Evolutionary conservation across 2,329 filamentous ascomycete genomes (phyloP).

Genomic region (Cladobotryum mycophilum): DNA sequence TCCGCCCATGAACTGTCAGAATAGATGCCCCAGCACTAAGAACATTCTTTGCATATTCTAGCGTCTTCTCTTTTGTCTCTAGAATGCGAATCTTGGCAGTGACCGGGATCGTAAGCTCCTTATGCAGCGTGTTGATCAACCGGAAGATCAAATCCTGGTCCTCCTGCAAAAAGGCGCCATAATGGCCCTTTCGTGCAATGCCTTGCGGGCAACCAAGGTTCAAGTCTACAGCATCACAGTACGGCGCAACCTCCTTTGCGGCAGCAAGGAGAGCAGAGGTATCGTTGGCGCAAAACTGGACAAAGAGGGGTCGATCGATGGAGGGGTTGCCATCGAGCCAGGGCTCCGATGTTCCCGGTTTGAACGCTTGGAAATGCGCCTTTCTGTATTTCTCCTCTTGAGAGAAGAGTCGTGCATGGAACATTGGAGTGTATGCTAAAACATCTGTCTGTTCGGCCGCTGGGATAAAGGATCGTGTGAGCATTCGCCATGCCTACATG

Average conservation of each 20-base stretch:
- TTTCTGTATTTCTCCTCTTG: conserved; percentile 71
- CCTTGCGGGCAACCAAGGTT: conserved; percentile 96
- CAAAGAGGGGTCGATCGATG: conserved; percentile 83
- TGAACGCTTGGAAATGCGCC: conserved; percentile 70
- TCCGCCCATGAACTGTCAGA: conserved; percentile 83
- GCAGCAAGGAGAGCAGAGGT: conserved; percentile 73
- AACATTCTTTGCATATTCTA: conserved; percentile 85
- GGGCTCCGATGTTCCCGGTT: conserved; percentile 27
- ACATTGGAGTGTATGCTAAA: conserved; percentile 91
- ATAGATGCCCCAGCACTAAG: conserved; percentile 85
- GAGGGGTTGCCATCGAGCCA: conserved; percentile 83
- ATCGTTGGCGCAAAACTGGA: conserved; percentile 93
- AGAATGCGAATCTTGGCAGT: conserved; percentile 93
- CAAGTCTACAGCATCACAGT: conserved; percentile 91
- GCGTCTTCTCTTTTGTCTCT: conserved; percentile 77
- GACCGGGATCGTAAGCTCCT: conserved; percentile 71
- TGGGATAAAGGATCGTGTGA: conserved; percentile 86
- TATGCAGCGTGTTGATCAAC: conserved; percentile 79
- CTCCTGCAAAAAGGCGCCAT: conserved; percentile 92
- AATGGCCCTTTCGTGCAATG: conserved; percentile 84
- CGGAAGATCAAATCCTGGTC: conserved; percentile 75
- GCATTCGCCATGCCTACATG: conserved; percentile 83
- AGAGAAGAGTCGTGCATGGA: conserved; percentile 83
- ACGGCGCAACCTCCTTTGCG: conserved; percentile 70
- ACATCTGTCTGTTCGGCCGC: conserved; percentile 57